These are phyloP conservation scores for Glutinoglossum americanum DNA, from an alignment of 495 filamentous ascomycete species.

Conservation along the genomic window DNA sequence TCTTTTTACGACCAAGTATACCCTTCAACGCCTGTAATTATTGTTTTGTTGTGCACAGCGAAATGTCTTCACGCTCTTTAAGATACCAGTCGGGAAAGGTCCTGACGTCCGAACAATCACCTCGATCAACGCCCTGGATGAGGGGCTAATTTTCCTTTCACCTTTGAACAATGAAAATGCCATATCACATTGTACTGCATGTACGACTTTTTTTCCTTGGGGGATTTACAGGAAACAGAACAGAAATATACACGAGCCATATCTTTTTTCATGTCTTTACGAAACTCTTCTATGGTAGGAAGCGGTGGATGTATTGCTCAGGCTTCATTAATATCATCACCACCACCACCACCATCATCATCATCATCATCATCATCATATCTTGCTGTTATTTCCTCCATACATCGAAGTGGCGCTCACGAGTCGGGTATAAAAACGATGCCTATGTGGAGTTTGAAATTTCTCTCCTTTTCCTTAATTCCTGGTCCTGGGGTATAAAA, in stretches of 20 bases:
- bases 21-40: neutral
- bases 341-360: no score
- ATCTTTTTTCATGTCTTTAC: neutral
- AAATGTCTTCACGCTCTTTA: neutral
- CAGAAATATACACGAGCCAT: neutral
- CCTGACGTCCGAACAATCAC: neutral
- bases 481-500: no score
- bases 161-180: neutral
- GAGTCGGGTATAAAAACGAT: no score
- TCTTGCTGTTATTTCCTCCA: no score
- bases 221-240: neutral
- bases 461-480: no score
- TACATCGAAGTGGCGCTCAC: neutral
- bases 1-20: neutral
- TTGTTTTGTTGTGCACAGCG: neutral
- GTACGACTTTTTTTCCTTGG: neutral
- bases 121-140: neutral
- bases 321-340: neutral
- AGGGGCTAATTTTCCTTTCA: neutral
- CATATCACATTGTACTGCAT: neutral
- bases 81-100: neutral
- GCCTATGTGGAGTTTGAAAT: no score
- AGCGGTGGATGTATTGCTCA: neutral
- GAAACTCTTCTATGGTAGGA: neutral
- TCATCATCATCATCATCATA: neutral